Percentiles rank a stretch among this genome's conserved stretches.
phyloP scores from a whole-genome alignment of 78 protist species.

The Isochrysis galbana region DNA sequence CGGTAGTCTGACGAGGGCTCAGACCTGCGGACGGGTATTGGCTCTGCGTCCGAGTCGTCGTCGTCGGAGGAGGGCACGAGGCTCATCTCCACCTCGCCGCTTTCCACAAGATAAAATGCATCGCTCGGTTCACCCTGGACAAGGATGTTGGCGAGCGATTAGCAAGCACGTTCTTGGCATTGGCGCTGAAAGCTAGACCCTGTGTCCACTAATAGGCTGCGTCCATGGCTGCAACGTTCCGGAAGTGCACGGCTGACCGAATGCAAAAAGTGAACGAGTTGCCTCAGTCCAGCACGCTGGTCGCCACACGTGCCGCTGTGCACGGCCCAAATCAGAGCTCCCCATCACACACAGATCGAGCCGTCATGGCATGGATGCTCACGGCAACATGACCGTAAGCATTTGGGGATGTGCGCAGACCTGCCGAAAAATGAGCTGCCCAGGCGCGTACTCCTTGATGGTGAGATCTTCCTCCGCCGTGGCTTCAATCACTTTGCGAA shows the following conservation, averaged over 20 bases:
- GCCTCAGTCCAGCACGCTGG: too few species aligned
- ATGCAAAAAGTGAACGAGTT: too few species aligned
- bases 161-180: background rate
- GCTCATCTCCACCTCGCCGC: background rate
- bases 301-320: too few species aligned
- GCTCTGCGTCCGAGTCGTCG: background rate
- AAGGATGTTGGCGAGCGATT: background rate
- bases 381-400: too few species aligned
- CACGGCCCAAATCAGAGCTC: too few species aligned
- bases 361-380: too few species aligned
- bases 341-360: too few species aligned
- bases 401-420: too few species aligned
- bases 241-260: background rate
- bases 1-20: too few species aligned
- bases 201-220: background rate
- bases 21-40: background rate
- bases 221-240: too few species aligned
- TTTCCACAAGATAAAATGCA: background rate
- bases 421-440: background rate
- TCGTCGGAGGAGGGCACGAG: background rate
- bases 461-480: background rate
- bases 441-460: background rate
- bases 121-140: background rate
- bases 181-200: background rate
- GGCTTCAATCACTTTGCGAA: background rate